phyloP scores from a whole-genome alignment of 164 flowering plant species.

The Magnolia officinalis region DNA sequence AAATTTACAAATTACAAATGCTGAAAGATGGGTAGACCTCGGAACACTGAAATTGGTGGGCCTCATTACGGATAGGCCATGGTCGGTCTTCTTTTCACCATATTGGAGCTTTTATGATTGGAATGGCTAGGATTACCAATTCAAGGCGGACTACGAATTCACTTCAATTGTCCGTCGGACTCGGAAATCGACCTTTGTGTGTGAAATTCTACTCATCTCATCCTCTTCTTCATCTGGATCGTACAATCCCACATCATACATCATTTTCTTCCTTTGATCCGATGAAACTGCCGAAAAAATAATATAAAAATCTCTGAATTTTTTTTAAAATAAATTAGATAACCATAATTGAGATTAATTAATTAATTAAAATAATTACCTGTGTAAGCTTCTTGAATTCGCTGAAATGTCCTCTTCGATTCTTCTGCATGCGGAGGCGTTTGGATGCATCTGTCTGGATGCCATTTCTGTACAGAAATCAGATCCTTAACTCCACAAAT shows the following conservation, averaged over 20 bases:
- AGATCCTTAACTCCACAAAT: neutral
- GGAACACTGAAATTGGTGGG: neutral
- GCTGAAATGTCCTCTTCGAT: conserved; percentile 75
- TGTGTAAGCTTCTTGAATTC: conserved; percentile 87
- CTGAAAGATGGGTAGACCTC: neutral
- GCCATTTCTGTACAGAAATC: conserved; percentile 63
- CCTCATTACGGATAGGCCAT: too few relatives aligned
- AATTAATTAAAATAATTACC: conserved; percentile 32
- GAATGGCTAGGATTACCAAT: neutral
- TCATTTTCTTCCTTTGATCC: conserved; percentile 50
- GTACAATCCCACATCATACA: conserved; percentile 75
- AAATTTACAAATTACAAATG: neutral
- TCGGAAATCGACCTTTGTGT: neutral
- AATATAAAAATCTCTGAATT: neutral
- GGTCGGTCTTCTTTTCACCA: too few relatives aligned
- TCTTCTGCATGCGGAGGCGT: conserved; percentile 45
- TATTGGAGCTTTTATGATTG: too few relatives aligned
- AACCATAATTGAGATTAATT: neutral
- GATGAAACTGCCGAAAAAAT: conserved; percentile 49
- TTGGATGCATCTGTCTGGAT: conserved; percentile 74
- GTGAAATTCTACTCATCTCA: conserved; percentile 26
- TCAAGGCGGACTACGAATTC: neutral
- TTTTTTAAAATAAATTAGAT: neutral
- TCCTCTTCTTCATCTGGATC: conserved; percentile 54
- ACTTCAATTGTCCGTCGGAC: neutral